These are phyloP conservation scores for Artemisia argyi DNA, from an alignment of 129 eudicot genomes.

Conservation along the genomic window DNA sequence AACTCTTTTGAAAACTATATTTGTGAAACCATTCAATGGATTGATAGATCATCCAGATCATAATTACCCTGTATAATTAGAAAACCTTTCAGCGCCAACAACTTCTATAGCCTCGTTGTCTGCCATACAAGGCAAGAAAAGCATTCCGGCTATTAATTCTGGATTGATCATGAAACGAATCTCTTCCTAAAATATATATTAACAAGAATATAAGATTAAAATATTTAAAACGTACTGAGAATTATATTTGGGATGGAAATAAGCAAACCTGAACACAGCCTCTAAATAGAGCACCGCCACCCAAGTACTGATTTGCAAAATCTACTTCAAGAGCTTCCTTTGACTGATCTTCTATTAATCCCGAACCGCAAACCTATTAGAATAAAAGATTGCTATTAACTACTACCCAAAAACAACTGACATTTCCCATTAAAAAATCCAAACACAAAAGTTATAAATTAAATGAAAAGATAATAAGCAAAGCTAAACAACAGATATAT, in stretches of 20 bases:
- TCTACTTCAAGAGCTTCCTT: conserved; percentile 81
- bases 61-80: conserved; percentile 33
- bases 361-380: conserved; percentile 30
- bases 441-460: no score
- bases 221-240: not conserved
- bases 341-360: conserved; percentile 65
- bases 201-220: no score
- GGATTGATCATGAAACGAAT: conserved; percentile 98
- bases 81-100: conserved; percentile 83
- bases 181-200: conserved; percentile 62
- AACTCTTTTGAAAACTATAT: no score
- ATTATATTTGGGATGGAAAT: conserved; percentile 5
- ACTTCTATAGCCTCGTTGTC: conserved; percentile 95
- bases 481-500: no score
- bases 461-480: no score
- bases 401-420: conserved; percentile 8
- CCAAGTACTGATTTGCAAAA: conserved; percentile 84
- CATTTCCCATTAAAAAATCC: no score
- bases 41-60: not conserved
- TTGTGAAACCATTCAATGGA: not conserved
- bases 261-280: conserved; percentile 88
- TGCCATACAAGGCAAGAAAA: conserved; percentile 89
- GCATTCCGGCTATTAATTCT: conserved; percentile 88
- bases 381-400: conserved; percentile 13
- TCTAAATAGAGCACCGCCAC: conserved; percentile 83